A percentile compares a stretch with the other conserved stretches of the same genome.
Evolutionary conservation across 106 monocot genomes (phyloP).

Genomic region (Platanthera guangdongensis): DNA sequence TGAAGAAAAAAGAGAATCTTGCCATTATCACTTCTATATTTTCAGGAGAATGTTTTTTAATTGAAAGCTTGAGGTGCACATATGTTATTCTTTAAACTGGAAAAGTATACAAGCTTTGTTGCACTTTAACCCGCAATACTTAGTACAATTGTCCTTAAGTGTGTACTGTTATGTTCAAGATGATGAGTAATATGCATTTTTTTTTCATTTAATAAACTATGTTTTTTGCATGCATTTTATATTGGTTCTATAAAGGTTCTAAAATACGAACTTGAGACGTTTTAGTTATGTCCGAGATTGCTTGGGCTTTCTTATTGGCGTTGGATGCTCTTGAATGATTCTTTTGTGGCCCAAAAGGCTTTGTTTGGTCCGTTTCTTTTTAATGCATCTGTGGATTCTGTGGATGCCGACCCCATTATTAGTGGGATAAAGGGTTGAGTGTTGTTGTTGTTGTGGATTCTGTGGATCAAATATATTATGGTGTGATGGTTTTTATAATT

Average conservation of each 20-base stretch:
- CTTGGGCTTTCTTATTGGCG: constrained; percentile 1
- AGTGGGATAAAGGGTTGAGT: no score
- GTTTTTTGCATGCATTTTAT: neutral
- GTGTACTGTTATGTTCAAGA: neutral
- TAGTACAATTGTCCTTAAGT: neutral
- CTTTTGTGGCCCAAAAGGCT: neutral
- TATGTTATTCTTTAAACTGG: constrained; percentile 6
- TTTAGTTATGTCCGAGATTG: constrained; percentile 6
- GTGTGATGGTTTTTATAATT: neutral
- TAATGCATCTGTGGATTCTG: constrained; percentile 3
- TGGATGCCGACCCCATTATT: neutral
- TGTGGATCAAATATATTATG: constrained; percentile 3
- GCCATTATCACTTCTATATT: constrained; percentile 3
- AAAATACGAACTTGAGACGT: neutral
- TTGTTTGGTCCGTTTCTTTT: neutral
- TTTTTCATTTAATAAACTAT: neutral
- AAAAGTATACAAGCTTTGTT: constrained; percentile 6
- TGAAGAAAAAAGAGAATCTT: neutral
- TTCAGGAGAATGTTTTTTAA: constrained; percentile 25
- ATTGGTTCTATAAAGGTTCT: neutral
- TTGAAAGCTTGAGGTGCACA: constrained; percentile 13
- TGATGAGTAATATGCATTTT: constrained; percentile 12
- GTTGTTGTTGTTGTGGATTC: neutral
- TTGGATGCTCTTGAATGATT: constrained; percentile 19
- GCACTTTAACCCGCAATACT: neutral